A percentile compares a stretch with the other conserved stretches of the same genome.
Evolutionary conservation across 441 rosid genomes (phyloP).

Genomic region (Gossypium lobatum): DNA sequence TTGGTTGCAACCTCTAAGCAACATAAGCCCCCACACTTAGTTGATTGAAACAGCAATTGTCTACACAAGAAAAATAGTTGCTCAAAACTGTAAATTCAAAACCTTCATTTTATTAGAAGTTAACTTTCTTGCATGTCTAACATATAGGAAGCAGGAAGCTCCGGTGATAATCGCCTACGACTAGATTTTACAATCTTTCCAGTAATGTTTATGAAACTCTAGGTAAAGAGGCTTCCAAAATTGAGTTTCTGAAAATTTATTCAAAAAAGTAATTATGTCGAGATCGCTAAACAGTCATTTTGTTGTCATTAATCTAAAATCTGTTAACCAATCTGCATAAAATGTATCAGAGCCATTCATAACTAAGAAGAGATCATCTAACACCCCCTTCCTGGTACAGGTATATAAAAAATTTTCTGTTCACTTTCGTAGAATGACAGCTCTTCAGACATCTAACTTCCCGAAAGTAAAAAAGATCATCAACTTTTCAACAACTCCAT

Average conservation of each 20-base stretch:
- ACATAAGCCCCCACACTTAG: neutral
- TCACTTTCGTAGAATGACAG: neutral
- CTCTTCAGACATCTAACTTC: neutral
- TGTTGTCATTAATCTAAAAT: neutral
- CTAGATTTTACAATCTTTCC: neutral
- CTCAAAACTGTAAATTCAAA: neutral
- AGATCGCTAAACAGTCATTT: neutral
- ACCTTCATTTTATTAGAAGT: neutral
- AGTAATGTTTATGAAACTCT: neutral
- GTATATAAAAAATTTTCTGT: neutral
- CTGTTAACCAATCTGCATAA: neutral
- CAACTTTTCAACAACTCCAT: neutral
- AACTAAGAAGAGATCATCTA: neutral
- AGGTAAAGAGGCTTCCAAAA: neutral
- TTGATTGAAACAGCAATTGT: neutral
- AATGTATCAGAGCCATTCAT: slow-evolving; percentile 1
- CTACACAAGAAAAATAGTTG: neutral
- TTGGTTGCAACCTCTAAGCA: neutral
- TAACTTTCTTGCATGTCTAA: neutral
- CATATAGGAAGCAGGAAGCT: neutral
- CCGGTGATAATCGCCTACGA: neutral
- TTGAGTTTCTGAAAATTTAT: neutral
- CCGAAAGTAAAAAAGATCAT: neutral
- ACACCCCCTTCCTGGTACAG: neutral
- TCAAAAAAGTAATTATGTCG: neutral